A percentile compares a stretch with the other conserved stretches of the same genome.
phyloP scores from a whole-genome alignment of 257 asterid species.

The Solanum paucissectum region DNA sequence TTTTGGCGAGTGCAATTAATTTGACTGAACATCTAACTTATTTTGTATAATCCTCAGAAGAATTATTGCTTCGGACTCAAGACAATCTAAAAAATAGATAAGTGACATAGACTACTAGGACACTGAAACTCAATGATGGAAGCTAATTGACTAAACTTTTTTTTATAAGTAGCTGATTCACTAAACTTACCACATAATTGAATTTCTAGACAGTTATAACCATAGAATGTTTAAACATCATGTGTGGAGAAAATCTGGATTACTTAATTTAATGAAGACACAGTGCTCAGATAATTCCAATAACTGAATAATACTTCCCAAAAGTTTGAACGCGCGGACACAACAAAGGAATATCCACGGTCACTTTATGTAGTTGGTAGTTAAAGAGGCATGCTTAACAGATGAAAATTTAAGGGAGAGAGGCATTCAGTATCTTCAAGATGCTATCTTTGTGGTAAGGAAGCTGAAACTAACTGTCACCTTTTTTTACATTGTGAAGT shows the following conservation, averaged over 20 bases:
- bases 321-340: background rate
- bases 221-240: background rate
- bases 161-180: background rate
- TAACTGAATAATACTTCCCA: background rate
- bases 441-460: background rate
- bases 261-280: background rate
- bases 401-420: background rate
- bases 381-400: background rate
- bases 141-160: background rate
- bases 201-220: background rate
- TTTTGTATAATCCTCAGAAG: background rate
- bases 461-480: background rate
- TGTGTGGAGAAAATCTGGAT: background rate
- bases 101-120: background rate
- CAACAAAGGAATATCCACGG: background rate
- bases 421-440: background rate
- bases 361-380: background rate
- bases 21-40: background rate
- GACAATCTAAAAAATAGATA: background rate
- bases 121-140: background rate
- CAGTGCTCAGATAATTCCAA: background rate
- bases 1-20: background rate
- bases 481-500: background rate
- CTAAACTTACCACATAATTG: background rate
- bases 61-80: background rate